phyloP scores from a whole-genome alignment of 164 flowering plant genomes.

The Sedum album region DNA sequence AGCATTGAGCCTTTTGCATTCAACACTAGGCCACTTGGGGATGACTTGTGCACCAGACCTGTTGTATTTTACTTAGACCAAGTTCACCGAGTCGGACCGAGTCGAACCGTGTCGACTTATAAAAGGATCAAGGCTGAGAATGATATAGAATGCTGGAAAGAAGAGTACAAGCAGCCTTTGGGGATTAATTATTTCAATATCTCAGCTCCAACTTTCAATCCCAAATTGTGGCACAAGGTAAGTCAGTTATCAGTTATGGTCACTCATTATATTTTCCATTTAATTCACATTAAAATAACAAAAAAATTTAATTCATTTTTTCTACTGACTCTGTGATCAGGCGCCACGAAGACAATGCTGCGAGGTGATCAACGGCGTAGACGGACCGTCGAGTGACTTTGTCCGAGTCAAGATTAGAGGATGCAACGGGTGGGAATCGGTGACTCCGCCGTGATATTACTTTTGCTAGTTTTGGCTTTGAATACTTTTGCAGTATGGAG shows the following conservation, averaged over 20 bases:
- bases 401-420: constrained; percentile 30
- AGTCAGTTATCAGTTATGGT: not conserved
- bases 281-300: not conserved
- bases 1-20: constrained; percentile 46
- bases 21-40: constrained; percentile 41
- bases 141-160: constrained; percentile 14
- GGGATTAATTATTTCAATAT: constrained; percentile 26
- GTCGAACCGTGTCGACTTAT: constrained; percentile 24
- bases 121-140: constrained; percentile 10
- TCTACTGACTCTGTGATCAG: constrained; percentile 15
- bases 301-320: no score
- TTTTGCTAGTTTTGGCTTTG: not conserved
- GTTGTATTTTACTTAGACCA: constrained; percentile 30
- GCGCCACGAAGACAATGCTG: constrained; percentile 47
- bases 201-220: constrained; percentile 23
- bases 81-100: constrained; percentile 13
- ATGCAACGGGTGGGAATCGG: constrained; percentile 26
- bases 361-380: constrained; percentile 18
- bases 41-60: constrained; percentile 36
- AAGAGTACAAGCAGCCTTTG: constrained; percentile 15
- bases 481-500: not conserved
- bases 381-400: constrained; percentile 4
- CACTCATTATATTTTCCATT: not conserved
- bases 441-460: constrained; percentile 19
- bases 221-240: constrained; percentile 40